A percentile compares a stretch with the other conserved stretches of the same genome.
Conservation (phyloP, 352 stramenopile genomes). For the Phytophthora megakarya region DNA sequence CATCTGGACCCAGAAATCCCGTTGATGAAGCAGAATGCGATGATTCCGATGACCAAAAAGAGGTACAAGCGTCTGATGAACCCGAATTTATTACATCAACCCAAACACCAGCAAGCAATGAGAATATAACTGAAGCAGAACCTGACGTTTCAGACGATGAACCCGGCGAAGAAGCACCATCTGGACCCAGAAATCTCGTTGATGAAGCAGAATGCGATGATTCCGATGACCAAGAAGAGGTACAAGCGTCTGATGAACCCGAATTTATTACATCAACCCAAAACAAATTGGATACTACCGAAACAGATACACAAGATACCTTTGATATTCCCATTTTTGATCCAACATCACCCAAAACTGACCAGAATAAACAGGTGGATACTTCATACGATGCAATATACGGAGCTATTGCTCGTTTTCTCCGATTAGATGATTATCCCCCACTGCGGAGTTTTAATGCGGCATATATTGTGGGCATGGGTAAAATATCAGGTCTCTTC, state of each 20-base stretch:
- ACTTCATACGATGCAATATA: slow-evolving; percentile 60
- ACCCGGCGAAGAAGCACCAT: slow-evolving; percentile 30
- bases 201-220: slow-evolving; percentile 36
- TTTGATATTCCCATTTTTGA: slow-evolving; percentile 3
- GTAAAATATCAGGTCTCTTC: slow-evolving; percentile 60
- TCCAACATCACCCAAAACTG: slow-evolving; percentile 23
- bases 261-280: background rate
- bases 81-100: no score
- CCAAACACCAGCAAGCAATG: background rate
- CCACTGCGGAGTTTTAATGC: slow-evolving; percentile 65
- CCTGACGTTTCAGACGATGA: slow-evolving; percentile 25
- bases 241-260: background rate
- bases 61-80: no score
- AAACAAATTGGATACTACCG: background rate
- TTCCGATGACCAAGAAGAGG: slow-evolving; percentile 37
- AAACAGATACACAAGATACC: slow-evolving; percentile 4
- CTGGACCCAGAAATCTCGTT: background rate
- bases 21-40: slow-evolving; percentile 32
- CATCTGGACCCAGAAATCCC: background rate
- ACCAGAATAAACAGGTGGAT: slow-evolving; percentile 41
- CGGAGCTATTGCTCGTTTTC: slow-evolving; percentile 61
- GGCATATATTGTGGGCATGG: slow-evolving; percentile 63
- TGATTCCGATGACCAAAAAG: no score
- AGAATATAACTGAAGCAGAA: background rate
- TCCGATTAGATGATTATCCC: slow-evolving; percentile 67